These are phyloP conservation scores for Syzygium grande DNA, from an alignment of 345 rosid species.

Conservation along the genomic window DNA sequence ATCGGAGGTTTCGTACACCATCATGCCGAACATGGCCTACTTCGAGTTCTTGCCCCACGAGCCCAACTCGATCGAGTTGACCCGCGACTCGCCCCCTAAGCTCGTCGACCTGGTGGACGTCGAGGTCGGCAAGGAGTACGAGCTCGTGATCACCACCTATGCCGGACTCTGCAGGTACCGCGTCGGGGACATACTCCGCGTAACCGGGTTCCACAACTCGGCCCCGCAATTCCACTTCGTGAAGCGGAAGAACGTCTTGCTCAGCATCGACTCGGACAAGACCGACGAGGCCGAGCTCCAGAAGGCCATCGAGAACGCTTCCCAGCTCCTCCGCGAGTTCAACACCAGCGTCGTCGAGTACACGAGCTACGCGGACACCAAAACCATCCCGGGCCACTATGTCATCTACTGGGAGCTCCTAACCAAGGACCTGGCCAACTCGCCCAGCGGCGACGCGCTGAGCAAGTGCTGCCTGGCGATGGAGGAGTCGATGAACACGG, in stretches of 20 bases:
- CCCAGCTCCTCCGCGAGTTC: constrained; percentile 28
- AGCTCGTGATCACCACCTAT: constrained; percentile 82
- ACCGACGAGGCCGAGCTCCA: constrained; percentile 93
- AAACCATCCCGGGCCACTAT: constrained; percentile 84
- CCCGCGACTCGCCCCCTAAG: constrained; percentile 18
- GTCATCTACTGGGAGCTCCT: constrained; percentile 83
- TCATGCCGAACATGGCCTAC: constrained; percentile 97
- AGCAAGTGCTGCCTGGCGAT: constrained; percentile 64
- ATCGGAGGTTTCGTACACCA: constrained; percentile 75
- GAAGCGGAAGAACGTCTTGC: constrained; percentile 75
- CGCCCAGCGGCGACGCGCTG: constrained; percentile 40
- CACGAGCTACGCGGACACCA: constrained; percentile 82
- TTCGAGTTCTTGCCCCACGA: constrained; percentile 82
- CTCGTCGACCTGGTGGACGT: constrained; percentile 67
- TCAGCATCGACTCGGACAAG: constrained; percentile 88
- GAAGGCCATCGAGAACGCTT: constrained; percentile 65
- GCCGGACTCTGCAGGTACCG: constrained; percentile 82
- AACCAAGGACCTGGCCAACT: constrained; percentile 31
- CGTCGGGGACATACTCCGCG: constrained; percentile 91
- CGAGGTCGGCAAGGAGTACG: constrained; percentile 81
- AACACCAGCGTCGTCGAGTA: constrained; percentile 76
- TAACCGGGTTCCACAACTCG: constrained; percentile 81
- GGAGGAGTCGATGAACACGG: constrained; percentile 92
- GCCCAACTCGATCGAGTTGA: constrained; percentile 9
- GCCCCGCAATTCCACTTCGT: constrained; percentile 90